A percentile compares a stretch with the other conserved stretches of the same genome.
Evolutionary conservation across 352 stramenopile species (phyloP).

Genomic region (Globisporangium megalacanthum): DNA sequence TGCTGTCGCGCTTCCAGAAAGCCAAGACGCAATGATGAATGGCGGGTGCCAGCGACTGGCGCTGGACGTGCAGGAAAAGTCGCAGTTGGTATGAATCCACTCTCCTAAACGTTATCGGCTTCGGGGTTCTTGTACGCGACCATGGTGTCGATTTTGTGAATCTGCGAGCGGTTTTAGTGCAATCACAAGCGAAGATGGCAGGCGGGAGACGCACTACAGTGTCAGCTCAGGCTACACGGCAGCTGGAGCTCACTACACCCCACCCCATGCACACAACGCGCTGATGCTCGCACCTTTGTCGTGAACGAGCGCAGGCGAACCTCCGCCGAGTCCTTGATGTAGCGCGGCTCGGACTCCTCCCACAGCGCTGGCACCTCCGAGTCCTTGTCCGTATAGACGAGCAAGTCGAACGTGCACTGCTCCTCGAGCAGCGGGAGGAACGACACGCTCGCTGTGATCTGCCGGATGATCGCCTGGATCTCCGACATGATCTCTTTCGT

Average conservation of each 20-base stretch:
- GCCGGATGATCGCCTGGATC: constrained; percentile 99
- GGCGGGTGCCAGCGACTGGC: constrained; percentile 4
- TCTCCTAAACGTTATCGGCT: constrained; percentile 51
- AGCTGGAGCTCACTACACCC: neutral
- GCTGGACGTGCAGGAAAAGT: constrained; percentile 8
- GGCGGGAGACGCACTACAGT: neutral
- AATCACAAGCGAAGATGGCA: neutral
- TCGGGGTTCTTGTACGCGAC: constrained; percentile 96
- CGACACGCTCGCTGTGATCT: constrained; percentile 98
- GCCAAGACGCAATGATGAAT: constrained; percentile 55
- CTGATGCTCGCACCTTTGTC: constrained; percentile 84
- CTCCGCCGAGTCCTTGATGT: constrained; percentile 97
- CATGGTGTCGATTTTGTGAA: constrained; percentile 98
- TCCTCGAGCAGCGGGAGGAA: constrained; percentile 98
- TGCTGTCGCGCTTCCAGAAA: constrained; percentile 65
- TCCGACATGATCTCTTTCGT: constrained; percentile 96
- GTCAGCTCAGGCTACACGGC: constrained; percentile 17
- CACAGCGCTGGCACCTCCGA: constrained; percentile 93
- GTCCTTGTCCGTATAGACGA: constrained; percentile 98
- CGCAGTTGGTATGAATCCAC: neutral
- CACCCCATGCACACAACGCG: neutral
- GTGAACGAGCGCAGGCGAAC: constrained; percentile 98
- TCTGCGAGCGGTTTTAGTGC: constrained; percentile 26
- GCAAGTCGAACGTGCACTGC: constrained; percentile 97
- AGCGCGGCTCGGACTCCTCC: constrained; percentile 97